Base-by-base conservation (phyloP, 495 filamentous ascomycete genomes). In the Stereocaulon alpinum region DNA sequence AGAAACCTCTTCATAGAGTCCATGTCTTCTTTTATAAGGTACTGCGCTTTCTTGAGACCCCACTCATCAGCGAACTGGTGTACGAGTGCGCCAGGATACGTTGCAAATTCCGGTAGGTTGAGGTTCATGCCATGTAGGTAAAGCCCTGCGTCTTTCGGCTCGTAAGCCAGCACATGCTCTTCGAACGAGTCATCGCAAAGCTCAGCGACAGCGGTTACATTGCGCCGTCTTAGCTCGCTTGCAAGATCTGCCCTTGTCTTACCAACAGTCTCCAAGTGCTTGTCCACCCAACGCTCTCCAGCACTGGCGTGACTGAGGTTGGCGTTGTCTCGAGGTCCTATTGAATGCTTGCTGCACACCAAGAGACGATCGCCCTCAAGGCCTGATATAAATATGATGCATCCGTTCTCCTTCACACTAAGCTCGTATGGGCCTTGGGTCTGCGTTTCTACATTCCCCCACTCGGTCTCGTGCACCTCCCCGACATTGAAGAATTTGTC, bases 331-430 rank as follows among this genome's bases (percentile, higher is more conserved):
- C 93, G 79, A 22, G 76, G 73, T 24, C 93, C 93, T 2, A 91
- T 96, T 10, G 93, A 96, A 72, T 98, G 94, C 68, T 98, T 98
- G 77, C 92, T 96, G 79, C 92, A 97, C 18, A 97, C 91, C 7
- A 98, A 76, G 27, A 98, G 74, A 1, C 86, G 87, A 45, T 79
- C 91, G 64, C 94, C 91, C 64, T 93, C 86, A 27, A 98, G 76
- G 10, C 89, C 93, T 27, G 89, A 87, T 48, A 97, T 87, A 74
- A 98, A 98, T 48, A 98, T 96, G 71, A 98, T 98, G 67, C 93
- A 98, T 10, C 93, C 93, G 69, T 98, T 98, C 70, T 98, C 93
- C 72, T 98, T 98, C 61, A 97, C 79, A 56, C 89, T 96, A 29
- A 97, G 77, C 73, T 98, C 94, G 64, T 97, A 98, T 0, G 93